Base-by-base conservation (phyloP, 2,329 filamentous ascomycete species). In the Fusarium sp. region DNA sequence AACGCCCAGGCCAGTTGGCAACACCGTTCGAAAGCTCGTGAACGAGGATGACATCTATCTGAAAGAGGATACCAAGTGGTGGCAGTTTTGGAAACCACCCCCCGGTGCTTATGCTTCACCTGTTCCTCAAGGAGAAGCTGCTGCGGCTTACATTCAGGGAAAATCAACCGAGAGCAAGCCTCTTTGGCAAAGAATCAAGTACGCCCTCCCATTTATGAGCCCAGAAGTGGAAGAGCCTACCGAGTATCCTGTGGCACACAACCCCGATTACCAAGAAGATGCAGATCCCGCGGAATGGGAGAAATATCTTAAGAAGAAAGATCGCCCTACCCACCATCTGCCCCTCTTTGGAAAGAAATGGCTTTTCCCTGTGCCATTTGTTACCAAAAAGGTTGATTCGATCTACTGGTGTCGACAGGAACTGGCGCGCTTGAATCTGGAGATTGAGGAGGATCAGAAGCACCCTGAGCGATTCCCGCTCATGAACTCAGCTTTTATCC, bases 401-500 rank as follows among this genome's bases (percentile, higher is more conserved):
- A 98, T 99, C 73, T 95, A 97, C 78, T 93, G 95, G 85, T 97
- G 94, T 75, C 93, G 96, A 7, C 90, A 91, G 72, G 92, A 98
- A 80, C 82, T 99, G 33, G 95, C 96, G 24, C 90, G 93, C 20
- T 85, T 98, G 24, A 99, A 98, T 74, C 79, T 95, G 58, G 95
- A 98, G 79, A 98, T 99, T 60, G 95, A 98, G 75, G 86, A 92
- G 48, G 96, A 98, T 74, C 96, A 99, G 80, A 88, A 92, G 59
- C 87, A 96, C 54, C 92, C 93, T 0, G 95, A 98, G 74, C 90
- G 92, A 9, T 98, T 94, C 71, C 95, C 95, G 0, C 84, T 95
- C 51, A 97, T 98, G 95, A 97, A 93, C 78, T 97, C 95, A 2
- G 96, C 96, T 1, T 99, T 99, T 76, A 95, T 99, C 69, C 96